These are phyloP conservation scores for Chlamydomonas sphaeroides DNA, from an alignment of 139 green algal species.

Conservation along the genomic window DNA sequence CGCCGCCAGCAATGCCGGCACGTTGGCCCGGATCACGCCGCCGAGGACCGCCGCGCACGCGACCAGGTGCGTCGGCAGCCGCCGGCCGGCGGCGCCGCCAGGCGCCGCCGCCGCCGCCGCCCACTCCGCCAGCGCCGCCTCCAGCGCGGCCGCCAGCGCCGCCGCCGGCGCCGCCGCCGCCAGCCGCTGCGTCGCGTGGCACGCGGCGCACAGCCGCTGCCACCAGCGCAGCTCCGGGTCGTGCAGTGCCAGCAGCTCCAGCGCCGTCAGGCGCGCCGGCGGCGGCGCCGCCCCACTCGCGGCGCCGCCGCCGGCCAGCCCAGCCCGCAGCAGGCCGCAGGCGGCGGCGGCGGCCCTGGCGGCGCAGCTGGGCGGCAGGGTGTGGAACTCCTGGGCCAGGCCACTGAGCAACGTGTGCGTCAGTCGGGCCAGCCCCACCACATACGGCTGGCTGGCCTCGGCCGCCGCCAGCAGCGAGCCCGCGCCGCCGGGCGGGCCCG, in stretches of 20 bases:
- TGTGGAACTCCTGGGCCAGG: conserved; percentile 14
- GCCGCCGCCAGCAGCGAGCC: background rate
- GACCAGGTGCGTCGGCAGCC: conserved; percentile 7
- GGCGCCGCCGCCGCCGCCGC: background rate
- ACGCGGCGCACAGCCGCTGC: conserved; percentile 25
- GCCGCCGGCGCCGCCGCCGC: background rate
- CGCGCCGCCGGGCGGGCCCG: background rate
- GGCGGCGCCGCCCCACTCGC: background rate
- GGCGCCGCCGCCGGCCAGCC: background rate
- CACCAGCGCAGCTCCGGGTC: conserved; percentile 39
- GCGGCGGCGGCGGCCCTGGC: background rate
- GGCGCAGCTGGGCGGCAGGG: background rate
- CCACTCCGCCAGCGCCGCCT: background rate
- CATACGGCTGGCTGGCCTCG: background rate
- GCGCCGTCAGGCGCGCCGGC: background rate
- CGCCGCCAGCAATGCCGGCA: background rate
- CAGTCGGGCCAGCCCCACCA: background rate
- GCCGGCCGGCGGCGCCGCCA: background rate
- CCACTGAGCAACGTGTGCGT: background rate
- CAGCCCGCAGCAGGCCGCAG: conserved; percentile 1
- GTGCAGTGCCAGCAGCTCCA: conserved; percentile 9
- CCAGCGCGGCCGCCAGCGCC: conserved; percentile 14
- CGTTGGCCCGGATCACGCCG: conserved; percentile 17
- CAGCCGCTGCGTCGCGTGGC: conserved; percentile 21
- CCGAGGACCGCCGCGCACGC: conserved; percentile 11